Conservation (phyloP, 768 basidiomycete species). For the Boletus insuetus region DNA sequence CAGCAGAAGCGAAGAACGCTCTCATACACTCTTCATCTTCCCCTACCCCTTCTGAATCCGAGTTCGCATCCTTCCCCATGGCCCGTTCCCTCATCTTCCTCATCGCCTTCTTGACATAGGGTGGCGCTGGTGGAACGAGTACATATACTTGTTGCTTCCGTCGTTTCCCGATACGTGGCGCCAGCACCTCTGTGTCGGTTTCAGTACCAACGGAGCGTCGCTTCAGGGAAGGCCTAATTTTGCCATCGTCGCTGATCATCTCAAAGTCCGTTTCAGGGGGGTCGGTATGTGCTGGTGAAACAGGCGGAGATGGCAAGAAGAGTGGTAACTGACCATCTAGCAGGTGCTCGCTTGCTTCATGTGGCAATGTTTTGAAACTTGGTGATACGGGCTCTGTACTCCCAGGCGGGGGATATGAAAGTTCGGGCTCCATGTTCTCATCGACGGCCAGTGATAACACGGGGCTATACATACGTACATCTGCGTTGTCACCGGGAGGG, state of each 20-base stretch:
- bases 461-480: slow-evolving; percentile 24
- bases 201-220: slow-evolving; percentile 16
- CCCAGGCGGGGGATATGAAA: slow-evolving; percentile 3
- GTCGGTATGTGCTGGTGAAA: slow-evolving; percentile 28
- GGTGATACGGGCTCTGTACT: not conserved
- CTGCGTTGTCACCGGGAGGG: slow-evolving; percentile 8
- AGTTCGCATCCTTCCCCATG: slow-evolving; percentile 16
- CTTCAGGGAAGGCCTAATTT: slow-evolving; percentile 17
- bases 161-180: slow-evolving; percentile 21
- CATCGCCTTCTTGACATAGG: slow-evolving; percentile 20
- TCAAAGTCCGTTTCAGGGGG: slow-evolving; percentile 24
- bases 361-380: slow-evolving; percentile 8
- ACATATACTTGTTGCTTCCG: slow-evolving; percentile 27
- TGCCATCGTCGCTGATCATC: slow-evolving; percentile 6
- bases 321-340: slow-evolving; percentile 36
- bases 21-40: slow-evolving; percentile 32
- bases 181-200: not conserved
- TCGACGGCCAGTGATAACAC: slow-evolving; percentile 5
- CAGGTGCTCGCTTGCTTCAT: slow-evolving; percentile 8
- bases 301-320: slow-evolving; percentile 47
- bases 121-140: slow-evolving; percentile 27
- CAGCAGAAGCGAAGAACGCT: slow-evolving; percentile 20
- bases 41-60: slow-evolving; percentile 14
- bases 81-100: slow-evolving; percentile 14
- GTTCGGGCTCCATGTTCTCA: slow-evolving; percentile 12